Evolutionary conservation across 768 basidiomycete genomes (phyloP), one percentile per base, ranked within the genome.

Genomic region (Naganishia antarctica): DNA sequence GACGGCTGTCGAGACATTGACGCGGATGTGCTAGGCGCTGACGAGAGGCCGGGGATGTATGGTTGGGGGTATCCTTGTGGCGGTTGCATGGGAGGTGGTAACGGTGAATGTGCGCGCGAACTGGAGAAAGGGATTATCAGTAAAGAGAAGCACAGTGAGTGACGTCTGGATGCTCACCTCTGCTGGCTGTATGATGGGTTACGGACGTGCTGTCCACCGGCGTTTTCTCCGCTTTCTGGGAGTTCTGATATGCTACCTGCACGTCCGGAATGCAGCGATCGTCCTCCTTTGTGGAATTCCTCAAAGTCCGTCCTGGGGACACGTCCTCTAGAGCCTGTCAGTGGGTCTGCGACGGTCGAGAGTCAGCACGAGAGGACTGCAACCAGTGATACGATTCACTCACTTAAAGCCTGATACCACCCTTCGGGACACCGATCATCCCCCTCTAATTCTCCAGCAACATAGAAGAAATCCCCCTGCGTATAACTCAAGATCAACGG

Each of bases 381-480:
- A n/a, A n/a, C n/a, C n/a, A n/a, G n/a, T n/a, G n/a, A n/a, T n/a
- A n/a, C n/a, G n/a, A n/a, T n/a, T n/a, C 8, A 79, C 78, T 69
- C 63, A 79, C 78, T 98, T 75, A 93, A 86, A 3, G 91, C 96
- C 75, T 97, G 90, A 73, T 91, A 99, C 87, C 88, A 98, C 46
- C 76, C 79, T 32, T 71, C 70, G 73, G 44, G 79, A 71, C 51
- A 37, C 6, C 46, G 28, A 21, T 66, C 69, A 47, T 63, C 68
- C 16, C 60, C 61, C 61, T 84, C 82, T 18, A 83, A 79, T 71
- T 96, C 91, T 64, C 84, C 84, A 37, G 90, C 82, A 53, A 98
- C 94, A 78, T 98, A 89, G 82, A 97, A 98, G 80, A 98, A 96
- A 80, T 99, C 96, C 68, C 96, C 96, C 79, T 89, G 88, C 69